Evolutionary conservation across 495 filamentous ascomycete species (phyloP), one percentile per base, ranked within the genome.

Genomic region (Penicillium argentinense): DNA sequence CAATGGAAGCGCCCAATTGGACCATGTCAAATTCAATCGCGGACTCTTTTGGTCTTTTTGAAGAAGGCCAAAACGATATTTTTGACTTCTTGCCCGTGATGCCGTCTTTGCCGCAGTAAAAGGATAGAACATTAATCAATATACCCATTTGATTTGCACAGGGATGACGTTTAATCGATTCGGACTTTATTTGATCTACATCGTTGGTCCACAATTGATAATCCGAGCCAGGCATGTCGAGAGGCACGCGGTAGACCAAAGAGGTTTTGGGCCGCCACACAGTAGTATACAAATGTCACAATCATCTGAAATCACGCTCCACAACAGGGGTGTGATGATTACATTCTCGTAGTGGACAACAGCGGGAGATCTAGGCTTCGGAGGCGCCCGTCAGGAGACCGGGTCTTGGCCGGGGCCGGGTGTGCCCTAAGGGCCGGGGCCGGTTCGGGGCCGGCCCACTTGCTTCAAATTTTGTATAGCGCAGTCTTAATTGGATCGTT

Each of bases 71-170:
- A 45, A 71, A 68, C 36, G 69, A 73, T 38, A 62, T 73, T 19
- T 73, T 73, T 51, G 69, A 73, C 42, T 73, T 73, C 42, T 51
- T 73, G 22, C 69, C 67, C 14, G 64, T 63, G 45, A 69, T 72
- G 66, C 66, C 68, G n/a, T 62, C 62, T 26, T 57, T 71, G 39
- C 64, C 67, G 19, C 53, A 57, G 42, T 67, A 57, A 38, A 36
- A 36, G 18, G 17, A 19, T 12, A 33, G 4, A 33, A 33, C n/a
- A 33, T 33, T 17, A 4, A 18, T 18, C n/a, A n/a, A n/a, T n/a
- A n/a, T 33, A 8, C 1, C 14, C 9, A 13, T 16, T 33, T 33
- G 13, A 33, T 12, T 33, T 13, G 13, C n/a, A 33, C 29, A n/a
- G 3, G 12, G 1, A 8, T 33, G 29, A 8, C 7, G 1, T 14